Evolutionary conservation across 129 eudicot species (phyloP).

Genomic region (Solidago caesia): DNA sequence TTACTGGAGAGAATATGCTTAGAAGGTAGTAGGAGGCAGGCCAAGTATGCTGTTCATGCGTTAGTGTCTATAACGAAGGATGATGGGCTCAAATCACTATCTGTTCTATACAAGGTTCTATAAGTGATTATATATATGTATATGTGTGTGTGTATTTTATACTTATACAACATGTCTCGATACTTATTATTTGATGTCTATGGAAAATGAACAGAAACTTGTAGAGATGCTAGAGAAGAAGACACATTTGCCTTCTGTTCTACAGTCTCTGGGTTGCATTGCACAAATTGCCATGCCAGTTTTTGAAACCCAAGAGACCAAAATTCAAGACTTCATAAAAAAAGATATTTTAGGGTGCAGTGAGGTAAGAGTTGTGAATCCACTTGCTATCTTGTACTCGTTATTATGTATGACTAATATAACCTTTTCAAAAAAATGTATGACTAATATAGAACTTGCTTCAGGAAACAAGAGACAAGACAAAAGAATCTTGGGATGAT

Average conservation of each 20-base stretch:
- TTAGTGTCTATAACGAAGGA: constrained; percentile 91
- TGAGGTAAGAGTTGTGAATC: constrained; percentile 48
- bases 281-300: constrained; percentile 92
- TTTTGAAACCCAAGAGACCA: constrained; percentile 87
- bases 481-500: constrained; percentile 69
- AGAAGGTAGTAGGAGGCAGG: constrained; percentile 96
- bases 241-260: constrained; percentile 82
- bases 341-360: constrained; percentile 56
- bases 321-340: constrained; percentile 68
- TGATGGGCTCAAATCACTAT: constrained; percentile 45
- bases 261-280: constrained; percentile 93
- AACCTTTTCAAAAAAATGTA: too few species aligned
- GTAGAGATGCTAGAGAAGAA: constrained; percentile 89
- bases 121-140: too few species aligned
- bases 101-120: too few species aligned
- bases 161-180: too few species aligned
- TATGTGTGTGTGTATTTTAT: too few species aligned
- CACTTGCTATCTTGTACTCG: constrained; percentile 11
- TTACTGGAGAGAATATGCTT: constrained; percentile 77
- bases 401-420: constrained; percentile 14
- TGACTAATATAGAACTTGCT: too few species aligned
- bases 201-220: constrained; percentile 23
- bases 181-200: too few species aligned
- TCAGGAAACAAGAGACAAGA: constrained; percentile 54
- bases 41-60: constrained; percentile 94